Evolutionary conservation across 2,329 filamentous ascomycete species (phyloP), one percentile per base, ranked within the genome.

Genomic region (Alternaria metachromatica): DNA sequence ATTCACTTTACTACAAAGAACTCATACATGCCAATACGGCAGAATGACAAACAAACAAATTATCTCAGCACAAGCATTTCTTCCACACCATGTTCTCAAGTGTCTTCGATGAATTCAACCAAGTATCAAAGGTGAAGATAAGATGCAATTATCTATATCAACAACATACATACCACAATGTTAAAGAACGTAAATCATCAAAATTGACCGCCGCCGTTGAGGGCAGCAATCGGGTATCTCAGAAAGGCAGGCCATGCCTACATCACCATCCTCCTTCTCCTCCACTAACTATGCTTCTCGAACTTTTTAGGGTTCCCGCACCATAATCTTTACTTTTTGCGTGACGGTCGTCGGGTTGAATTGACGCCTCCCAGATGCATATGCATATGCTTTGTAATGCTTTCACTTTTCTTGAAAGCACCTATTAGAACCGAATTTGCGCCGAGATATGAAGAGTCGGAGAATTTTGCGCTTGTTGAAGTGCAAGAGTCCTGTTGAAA

Each of bases 311-410:
- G 60, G 33, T 62, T 56, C 55, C 56, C 30, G 41, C 51, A 41
- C 51, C 37, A 54, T 68, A 63, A 18, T 41, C 8, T 41, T 2
- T 0, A 33, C 7, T 15, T 67, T 59, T 66, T 65, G 75, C 70
- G 65, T 76, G 66, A 75, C 54, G 72, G 77, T 73, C 77, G 78
- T 80, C 75, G 74, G 76, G 78, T 79, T 80, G 78, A 80, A 80
- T 72, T 67, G 78, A 80, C 77, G 76, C 77, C 76, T 75, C 71
- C 70, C 68, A 69, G 58, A 76, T 74, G 75, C 75, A 70, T 53
- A 56, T 66, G 41, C 44, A 9, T 37, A 55, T 62, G 56, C 58
- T 43, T 60, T 55, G 33, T n/a, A 20, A 33, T 33, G 30, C 30
- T 33, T 33, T 33, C 30, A 33, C 30, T 15, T 33, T 33, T 33